Evolutionary conservation across 75 land plant genomes (phyloP), one percentile per base, ranked within the genome.

Genomic region (Azolla pinnata): DNA sequence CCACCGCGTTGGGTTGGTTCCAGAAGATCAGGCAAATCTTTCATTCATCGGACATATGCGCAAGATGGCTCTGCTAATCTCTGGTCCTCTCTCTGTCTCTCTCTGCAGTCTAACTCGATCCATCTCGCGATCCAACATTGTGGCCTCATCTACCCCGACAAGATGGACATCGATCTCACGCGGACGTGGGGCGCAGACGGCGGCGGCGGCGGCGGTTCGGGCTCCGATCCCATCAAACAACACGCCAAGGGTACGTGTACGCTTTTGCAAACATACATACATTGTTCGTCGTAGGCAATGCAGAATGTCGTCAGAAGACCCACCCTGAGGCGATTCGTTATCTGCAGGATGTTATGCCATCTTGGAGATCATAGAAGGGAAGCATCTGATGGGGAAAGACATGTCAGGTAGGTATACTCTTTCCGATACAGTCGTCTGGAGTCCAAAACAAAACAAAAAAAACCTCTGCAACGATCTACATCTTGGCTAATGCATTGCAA

Each of bases 301-400:
- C n/a, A n/a, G n/a, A n/a, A n/a, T n/a, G n/a, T n/a, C n/a, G n/a
- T n/a, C n/a, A n/a, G n/a, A n/a, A n/a, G n/a, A n/a, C n/a, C n/a
- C n/a, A n/a, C n/a, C 53, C 8, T 50, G 24, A 19, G 8, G 8
- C 4, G 18, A 7, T 19, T 50, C 7, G 4, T 7, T 50, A 18
- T 33, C 16, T 4, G 56, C 14, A 49, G 65, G 30, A 29, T 54
- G 57, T n/a, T 69, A 62, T 61, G 65, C 58, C 7, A 69, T 69
- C 9, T 24, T 69, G 57, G 71, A 69, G 71, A 61, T 69, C 19
- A 9, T 69, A 30, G 71, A 69, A 21, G 64, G 64, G 0, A 69
- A 44, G 44, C 33, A 69, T 25, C 54, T 69, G 58, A 54, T 49
- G 53, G 31, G 59, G 7, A 69, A 69, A 61, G 71, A 69, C 33